Percentiles rank a stretch among this genome's conserved stretches.
Conservation (phyloP, 768 basidiomycete species). For the Boletus sp. region DNA sequence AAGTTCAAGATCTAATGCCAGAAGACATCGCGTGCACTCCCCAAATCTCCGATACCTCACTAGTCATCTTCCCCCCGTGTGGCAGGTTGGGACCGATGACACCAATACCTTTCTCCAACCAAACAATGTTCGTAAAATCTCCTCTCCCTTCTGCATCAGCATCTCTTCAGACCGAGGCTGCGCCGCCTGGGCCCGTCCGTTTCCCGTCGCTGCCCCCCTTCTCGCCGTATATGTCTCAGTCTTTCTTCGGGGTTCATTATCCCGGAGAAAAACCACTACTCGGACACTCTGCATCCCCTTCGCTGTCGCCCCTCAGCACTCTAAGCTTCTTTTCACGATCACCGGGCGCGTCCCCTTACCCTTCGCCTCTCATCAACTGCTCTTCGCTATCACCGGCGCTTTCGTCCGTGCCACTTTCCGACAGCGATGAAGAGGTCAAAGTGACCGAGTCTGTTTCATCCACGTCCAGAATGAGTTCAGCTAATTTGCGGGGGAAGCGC, state of each 20-base stretch:
- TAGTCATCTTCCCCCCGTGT: neutral
- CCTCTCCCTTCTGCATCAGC: neutral
- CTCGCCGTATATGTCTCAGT: neutral
- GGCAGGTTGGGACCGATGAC: neutral
- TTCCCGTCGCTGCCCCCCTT: neutral
- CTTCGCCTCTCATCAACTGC: neutral
- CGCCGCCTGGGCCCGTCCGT: neutral
- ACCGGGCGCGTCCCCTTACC: constrained; percentile 1
- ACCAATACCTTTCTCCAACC: neutral
- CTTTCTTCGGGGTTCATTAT: neutral
- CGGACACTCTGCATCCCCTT: neutral
- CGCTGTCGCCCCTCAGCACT: constrained; percentile 16
- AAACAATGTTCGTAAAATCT: neutral
- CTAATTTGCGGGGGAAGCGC: constrained; percentile 13
- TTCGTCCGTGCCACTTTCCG: neutral
- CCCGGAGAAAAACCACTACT: neutral
- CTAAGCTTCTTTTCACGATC: constrained; percentile 14
- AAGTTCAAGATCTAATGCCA: constrained; percentile 5
- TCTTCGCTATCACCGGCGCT: neutral
- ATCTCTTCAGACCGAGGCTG: neutral
- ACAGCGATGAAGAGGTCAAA: neutral
- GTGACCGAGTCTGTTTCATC: neutral
- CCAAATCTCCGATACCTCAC: neutral
- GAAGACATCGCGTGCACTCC: constrained; percentile 25
- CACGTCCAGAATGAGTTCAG: neutral